Evolutionary conservation across 2,329 filamentous ascomycete genomes (phyloP).

Genomic region (Monosporascus sp.): DNA sequence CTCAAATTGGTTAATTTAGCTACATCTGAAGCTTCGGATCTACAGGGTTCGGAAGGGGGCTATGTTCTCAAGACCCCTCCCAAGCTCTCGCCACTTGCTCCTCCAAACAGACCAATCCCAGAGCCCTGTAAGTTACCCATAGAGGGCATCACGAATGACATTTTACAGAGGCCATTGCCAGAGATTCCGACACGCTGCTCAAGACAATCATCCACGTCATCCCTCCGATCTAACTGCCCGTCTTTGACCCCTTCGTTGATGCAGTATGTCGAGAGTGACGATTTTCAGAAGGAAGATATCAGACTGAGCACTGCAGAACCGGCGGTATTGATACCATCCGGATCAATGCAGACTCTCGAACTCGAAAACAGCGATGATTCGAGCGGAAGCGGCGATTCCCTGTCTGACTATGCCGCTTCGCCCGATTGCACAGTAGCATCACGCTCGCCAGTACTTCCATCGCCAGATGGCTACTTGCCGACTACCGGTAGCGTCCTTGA

Average conservation of each 20-base stretch:
- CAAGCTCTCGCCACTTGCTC: conserved; percentile 4
- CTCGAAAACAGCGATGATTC: conserved; percentile 7
- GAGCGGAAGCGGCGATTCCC: conserved; percentile 14
- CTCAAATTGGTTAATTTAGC: conserved; percentile 1
- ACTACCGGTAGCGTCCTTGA: conserved; percentile 27
- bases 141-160: conserved; percentile 2
- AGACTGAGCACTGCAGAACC: conserved; percentile 21
- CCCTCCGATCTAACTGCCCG: conserved; percentile 23
- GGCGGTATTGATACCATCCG: conserved; percentile 19
- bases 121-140: conserved; percentile 1
- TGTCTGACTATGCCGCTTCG: conserved; percentile 26
- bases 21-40: conserved; percentile 2
- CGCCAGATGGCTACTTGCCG: conserved; percentile 22
- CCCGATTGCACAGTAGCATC: conserved; percentile 18
- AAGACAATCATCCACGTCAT: conserved; percentile 21
- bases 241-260: conserved; percentile 27
- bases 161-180: conserved; percentile 22
- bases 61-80: conserved; percentile 14
- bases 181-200: conserved; percentile 18
- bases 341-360: conserved; percentile 23
- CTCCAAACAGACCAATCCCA: neutral
- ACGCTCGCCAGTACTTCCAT: conserved; percentile 18
- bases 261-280: conserved; percentile 26
- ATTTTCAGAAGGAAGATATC: conserved; percentile 26
- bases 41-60: conserved; percentile 1